Conservation (phyloP, 1,284 basidiomycete genomes). For the Apiotrichum siamense region DNA sequence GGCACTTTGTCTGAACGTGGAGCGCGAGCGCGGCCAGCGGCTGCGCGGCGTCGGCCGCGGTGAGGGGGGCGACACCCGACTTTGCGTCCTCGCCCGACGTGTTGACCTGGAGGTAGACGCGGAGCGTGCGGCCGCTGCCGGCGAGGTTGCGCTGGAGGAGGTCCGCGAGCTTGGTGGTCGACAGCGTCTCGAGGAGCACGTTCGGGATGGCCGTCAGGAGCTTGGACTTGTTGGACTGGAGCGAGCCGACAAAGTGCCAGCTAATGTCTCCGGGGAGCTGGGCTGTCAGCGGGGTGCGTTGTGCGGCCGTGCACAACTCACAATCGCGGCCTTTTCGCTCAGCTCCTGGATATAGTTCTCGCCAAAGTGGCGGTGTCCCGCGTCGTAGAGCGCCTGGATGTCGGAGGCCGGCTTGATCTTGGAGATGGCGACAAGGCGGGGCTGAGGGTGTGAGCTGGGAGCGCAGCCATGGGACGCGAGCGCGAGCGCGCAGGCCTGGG, state of each 20-base stretch:
- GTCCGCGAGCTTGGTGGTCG: constrained; percentile 75
- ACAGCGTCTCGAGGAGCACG: constrained; percentile 85
- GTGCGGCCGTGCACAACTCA: constrained; percentile 51
- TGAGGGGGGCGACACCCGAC: constrained; percentile 69
- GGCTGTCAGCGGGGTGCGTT: too few relatives aligned
- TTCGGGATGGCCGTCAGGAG: constrained; percentile 81
- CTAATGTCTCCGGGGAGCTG: constrained; percentile 75
- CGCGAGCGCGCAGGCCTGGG: too few relatives aligned
- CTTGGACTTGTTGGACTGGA: constrained; percentile 96
- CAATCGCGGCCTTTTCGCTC: constrained; percentile 75
- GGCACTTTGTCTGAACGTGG: constrained; percentile 68
- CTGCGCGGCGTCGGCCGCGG: constrained; percentile 24
- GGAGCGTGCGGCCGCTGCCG: constrained; percentile 51
- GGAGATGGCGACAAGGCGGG: constrained; percentile 78
- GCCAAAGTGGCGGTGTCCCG: constrained; percentile 83
- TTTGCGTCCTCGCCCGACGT: constrained; percentile 88
- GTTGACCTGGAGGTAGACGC: constrained; percentile 87
- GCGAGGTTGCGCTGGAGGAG: constrained; percentile 73
- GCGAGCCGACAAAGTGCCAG: constrained; percentile 95
- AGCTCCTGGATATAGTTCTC: constrained; percentile 98
- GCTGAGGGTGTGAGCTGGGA: constrained; percentile 20
- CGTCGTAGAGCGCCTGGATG: constrained; percentile 71
- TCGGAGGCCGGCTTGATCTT: constrained; percentile 89
- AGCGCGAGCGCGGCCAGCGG: constrained; percentile 64
- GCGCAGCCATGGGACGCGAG: too few relatives aligned